phyloP scores from a whole-genome alignment of 306 rosid species.

The Vicia sativa region DNA sequence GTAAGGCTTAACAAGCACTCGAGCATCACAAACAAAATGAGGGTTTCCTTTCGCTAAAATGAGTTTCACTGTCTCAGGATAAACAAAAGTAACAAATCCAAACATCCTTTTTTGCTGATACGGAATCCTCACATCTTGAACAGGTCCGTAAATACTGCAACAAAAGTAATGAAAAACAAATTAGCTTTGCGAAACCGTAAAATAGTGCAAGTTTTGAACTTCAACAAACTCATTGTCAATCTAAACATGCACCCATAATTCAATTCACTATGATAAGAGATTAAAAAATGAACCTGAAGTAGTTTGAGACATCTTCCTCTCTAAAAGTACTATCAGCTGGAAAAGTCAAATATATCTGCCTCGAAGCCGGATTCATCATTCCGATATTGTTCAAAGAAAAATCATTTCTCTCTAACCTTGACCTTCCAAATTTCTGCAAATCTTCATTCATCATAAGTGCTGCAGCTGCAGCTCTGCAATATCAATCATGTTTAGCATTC shows the following conservation, averaged over 20 bases:
- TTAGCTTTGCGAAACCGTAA: not conserved
- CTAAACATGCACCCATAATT: not conserved
- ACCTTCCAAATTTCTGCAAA: constrained; percentile 75
- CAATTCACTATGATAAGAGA: not conserved
- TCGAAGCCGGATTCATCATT: constrained; percentile 86
- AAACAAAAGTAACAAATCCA: constrained; percentile 93
- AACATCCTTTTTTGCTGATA: constrained; percentile 99
- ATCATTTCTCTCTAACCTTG: constrained; percentile 73
- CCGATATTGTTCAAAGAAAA: constrained; percentile 66
- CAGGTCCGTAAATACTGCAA: constrained; percentile 87
- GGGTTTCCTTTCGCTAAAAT: constrained; percentile 95
- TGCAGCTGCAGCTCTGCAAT: constrained; percentile 70
- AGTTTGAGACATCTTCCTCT: constrained; percentile 95
- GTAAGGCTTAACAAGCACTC: constrained; percentile 98
- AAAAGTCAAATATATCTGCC: constrained; percentile 93
- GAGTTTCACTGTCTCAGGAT: constrained; percentile 89
- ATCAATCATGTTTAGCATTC: constrained; percentile 7
- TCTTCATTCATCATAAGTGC: constrained; percentile 89
- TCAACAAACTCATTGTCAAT: not conserved
- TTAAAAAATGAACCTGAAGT: constrained; percentile 73
- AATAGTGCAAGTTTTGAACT: no score
- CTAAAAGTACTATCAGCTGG: constrained; percentile 98
- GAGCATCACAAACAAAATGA: constrained; percentile 96
- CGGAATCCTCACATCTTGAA: constrained; percentile 99
- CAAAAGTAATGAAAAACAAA: not conserved